Evolutionary conservation across 208 protist species (phyloP), one percentile per base, ranked within the genome.

Genomic region (Angomonas ambiguus): DNA sequence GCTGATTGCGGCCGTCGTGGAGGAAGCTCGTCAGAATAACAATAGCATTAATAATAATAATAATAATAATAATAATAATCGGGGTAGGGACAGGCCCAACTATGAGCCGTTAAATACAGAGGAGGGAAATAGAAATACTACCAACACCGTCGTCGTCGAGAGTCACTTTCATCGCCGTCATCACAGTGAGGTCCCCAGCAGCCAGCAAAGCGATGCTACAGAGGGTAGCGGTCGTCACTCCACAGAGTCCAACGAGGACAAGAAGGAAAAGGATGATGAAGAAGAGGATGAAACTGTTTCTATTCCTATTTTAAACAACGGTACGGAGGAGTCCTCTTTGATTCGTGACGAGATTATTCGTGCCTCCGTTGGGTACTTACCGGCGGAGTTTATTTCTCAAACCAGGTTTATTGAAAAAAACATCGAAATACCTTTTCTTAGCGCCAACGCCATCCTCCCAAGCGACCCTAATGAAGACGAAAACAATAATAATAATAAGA

Each of bases 1-100:
- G 27, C 79, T 63, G 76, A n/a, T 91, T 10, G 84, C 76, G 34
- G 53, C 72, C 53, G 41, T 76, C 22, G 67, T 88, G 34, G 42
- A 76, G 13, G 87, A 91, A 68, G 68, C 55, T 60, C 74, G 72
- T n/a, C 31, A 49, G 87, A 16, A 45, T 45, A 16, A 16, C 11
- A 45, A 16, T 16, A 16, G 38, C 38, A 45, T 45, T 16, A 45
- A 45, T 16, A 45, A 45, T 16, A 45, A 45, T 45, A 45, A 45
- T 45, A 45, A 45, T 45, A 45, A 16, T 45, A 45, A 45, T 45
- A 16, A n/a, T 8, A 45, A 45, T 45, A 45, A 16, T 45, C 38
- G 16, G 16, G 38, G 11, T 45, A 45, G 38, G 8, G 38, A n/a
- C 38, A 16, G 8, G 38, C 11, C 16, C 11, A 8, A 16, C 11